Percentiles rank a stretch among this genome's conserved stretches.
These are phyloP conservation scores for Globomyces pollinis-pini DNA, from an alignment of 192 early-diverging fungal species.

Conservation along the genomic window DNA sequence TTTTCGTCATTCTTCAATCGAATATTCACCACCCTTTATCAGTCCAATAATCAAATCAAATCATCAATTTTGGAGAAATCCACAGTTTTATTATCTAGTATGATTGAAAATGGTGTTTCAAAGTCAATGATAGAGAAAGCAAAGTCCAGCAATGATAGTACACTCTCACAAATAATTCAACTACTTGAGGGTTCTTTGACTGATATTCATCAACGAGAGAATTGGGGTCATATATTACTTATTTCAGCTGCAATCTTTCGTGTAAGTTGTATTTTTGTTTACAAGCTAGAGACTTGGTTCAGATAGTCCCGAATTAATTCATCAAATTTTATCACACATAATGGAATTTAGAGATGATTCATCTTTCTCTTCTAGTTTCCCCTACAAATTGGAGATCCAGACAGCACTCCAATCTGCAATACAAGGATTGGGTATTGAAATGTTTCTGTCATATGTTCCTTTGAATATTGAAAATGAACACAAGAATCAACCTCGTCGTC, in stretches of 20 bases:
- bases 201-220: constrained; percentile 70
- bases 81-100: constrained; percentile 58
- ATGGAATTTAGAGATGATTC: constrained; percentile 71
- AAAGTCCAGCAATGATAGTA: constrained; percentile 37
- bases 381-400: constrained; percentile 81
- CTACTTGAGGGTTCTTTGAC: constrained; percentile 22
- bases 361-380: constrained; percentile 54
- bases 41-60: constrained; percentile 17
- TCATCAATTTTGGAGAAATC: constrained; percentile 43
- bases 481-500: constrained; percentile 55
- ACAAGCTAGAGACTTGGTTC: constrained; percentile 53
- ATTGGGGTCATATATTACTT: constrained; percentile 76
- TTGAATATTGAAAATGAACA: constrained; percentile 72
- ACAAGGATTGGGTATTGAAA: constrained; percentile 68
- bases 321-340: constrained; percentile 50
- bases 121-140: constrained; percentile 64
- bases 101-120: constrained; percentile 69
- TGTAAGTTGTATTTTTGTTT: constrained; percentile 17
- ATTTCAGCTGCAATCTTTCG: constrained; percentile 67
- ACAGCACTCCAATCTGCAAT: constrained; percentile 71
- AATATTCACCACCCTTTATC: constrained; percentile 27
- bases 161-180: constrained; percentile 22
- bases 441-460: constrained; percentile 65
- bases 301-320: constrained; percentile 49
- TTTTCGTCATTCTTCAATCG: constrained; percentile 20